Percentiles rank a stretch among this genome's conserved stretches.
Conservation (phyloP, 2,329 filamentous ascomycete genomes). For the Microdochium nivale region DNA sequence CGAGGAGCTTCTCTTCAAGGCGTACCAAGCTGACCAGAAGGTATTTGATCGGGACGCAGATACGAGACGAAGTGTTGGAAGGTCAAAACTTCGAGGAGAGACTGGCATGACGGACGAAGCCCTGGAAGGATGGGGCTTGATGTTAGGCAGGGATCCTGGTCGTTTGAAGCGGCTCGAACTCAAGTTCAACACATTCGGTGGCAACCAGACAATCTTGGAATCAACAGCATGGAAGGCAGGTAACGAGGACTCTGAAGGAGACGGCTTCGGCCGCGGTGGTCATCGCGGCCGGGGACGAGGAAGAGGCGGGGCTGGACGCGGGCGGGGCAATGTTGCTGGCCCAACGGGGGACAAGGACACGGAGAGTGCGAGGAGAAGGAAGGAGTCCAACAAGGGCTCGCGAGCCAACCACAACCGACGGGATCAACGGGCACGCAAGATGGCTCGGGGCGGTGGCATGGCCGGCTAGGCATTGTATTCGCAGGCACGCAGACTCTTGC, state of each 20-base stretch:
- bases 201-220: slow-evolving; percentile 55
- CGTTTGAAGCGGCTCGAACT: slow-evolving; percentile 62
- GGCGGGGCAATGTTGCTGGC: slow-evolving; percentile 53
- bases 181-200: slow-evolving; percentile 57
- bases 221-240: slow-evolving; percentile 57
- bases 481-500: not conserved
- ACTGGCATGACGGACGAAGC: slow-evolving; percentile 90
- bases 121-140: slow-evolving; percentile 88
- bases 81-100: slow-evolving; percentile 59
- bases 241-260: slow-evolving; percentile 45
- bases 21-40: slow-evolving; percentile 56
- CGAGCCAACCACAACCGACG: slow-evolving; percentile 81
- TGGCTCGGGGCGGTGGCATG: slow-evolving; percentile 42
- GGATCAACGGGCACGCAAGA: slow-evolving; percentile 59
- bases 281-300: slow-evolving; percentile 28
- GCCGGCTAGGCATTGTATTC: slow-evolving; percentile 7
- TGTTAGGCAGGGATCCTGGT: slow-evolving; percentile 67
- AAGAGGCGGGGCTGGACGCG: slow-evolving; percentile 31
- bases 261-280: slow-evolving; percentile 35
- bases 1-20: slow-evolving; percentile 66
- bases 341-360: slow-evolving; percentile 62
- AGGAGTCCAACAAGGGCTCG: slow-evolving; percentile 75
- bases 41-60: slow-evolving; percentile 64
- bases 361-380: slow-evolving; percentile 60
- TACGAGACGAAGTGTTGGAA: slow-evolving; percentile 55